Conservation (phyloP, 1,284 basidiomycete genomes). For the Ustanciosporium gigantosporum region DNA sequence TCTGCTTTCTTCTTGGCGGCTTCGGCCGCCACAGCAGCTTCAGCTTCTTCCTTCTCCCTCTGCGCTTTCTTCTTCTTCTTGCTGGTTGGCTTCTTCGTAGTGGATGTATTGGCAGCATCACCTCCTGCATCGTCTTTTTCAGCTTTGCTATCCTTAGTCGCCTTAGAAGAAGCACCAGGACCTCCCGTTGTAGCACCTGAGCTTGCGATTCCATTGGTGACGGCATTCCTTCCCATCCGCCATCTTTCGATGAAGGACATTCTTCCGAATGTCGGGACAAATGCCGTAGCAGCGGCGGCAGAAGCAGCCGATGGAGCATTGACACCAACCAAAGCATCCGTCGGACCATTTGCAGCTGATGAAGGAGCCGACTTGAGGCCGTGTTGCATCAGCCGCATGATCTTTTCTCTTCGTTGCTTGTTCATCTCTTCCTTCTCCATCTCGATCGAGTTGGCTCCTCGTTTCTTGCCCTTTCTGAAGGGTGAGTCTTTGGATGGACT, state of each 20-base stretch:
- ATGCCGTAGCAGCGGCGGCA: slow-evolving; percentile 11
- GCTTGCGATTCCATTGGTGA: no score
- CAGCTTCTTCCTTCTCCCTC: slow-evolving; percentile 38
- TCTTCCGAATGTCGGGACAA: slow-evolving; percentile 46
- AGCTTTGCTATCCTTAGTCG: slow-evolving; percentile 26
- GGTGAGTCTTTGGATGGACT: slow-evolving; percentile 28
- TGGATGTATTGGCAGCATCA: slow-evolving; percentile 10
- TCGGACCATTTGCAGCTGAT: no score
- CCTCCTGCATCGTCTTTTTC: slow-evolving; percentile 22
- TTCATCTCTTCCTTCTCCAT: slow-evolving; percentile 44
- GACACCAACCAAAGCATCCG: no score
- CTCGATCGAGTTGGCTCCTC: slow-evolving; percentile 48
- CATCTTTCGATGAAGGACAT: slow-evolving; percentile 52
- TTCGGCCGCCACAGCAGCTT: slow-evolving; percentile 33
- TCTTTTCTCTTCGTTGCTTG: slow-evolving; percentile 44
- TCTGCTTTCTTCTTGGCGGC: slow-evolving; percentile 37
- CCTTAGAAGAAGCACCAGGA: slow-evolving; percentile 4
- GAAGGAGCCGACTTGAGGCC: slow-evolving; percentile 18
- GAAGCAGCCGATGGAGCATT: neutral
- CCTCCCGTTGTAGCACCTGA: no score
- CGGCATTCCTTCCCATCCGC: slow-evolving; percentile 46
- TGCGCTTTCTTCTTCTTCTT: slow-evolving; percentile 50
- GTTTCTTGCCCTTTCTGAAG: slow-evolving; percentile 29
- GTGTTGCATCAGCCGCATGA: slow-evolving; percentile 56
- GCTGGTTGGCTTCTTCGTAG: slow-evolving; percentile 30